phyloP scores from a whole-genome alignment of 768 basidiomycete genomes.

The Sporobolomyces roseus region DNA sequence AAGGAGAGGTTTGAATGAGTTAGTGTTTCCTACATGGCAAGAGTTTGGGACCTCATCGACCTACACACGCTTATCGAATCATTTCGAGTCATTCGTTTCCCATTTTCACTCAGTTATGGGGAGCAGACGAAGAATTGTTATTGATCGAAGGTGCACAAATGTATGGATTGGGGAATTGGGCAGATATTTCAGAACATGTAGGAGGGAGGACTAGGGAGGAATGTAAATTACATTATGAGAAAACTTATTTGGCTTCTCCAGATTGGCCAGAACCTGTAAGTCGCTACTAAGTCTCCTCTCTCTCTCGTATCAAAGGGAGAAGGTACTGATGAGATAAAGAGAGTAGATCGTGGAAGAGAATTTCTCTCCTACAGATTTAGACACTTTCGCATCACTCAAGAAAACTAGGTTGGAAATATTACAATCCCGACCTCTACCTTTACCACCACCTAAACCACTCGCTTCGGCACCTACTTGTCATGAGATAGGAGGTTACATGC shows the following conservation, averaged over 20 bases:
- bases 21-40: conserved; percentile 84
- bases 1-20: too few relatives aligned
- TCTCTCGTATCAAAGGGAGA: background rate
- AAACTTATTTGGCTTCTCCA: conserved; percentile 72
- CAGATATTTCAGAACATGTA: conserved; percentile 84
- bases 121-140: conserved; percentile 94
- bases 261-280: conserved; percentile 77
- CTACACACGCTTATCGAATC: conserved; percentile 82
- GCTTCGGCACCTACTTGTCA: conserved; percentile 86
- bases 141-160: conserved; percentile 80
- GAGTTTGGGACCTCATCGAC: conserved; percentile 79
- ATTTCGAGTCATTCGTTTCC: conserved; percentile 91
- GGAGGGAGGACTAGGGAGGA: conserved; percentile 84
- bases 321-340: too few relatives aligned
- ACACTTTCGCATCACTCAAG: conserved; percentile 83
- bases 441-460: conserved; percentile 63
- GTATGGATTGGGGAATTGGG: conserved; percentile 94
- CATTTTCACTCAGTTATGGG: conserved; percentile 93
- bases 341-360: conserved; percentile 24
- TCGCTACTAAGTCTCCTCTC: background rate
- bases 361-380: conserved; percentile 59
- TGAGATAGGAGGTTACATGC: conserved; percentile 87
- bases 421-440: conserved; percentile 50
- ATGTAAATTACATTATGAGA: conserved; percentile 80
- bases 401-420: conserved; percentile 79